Evolutionary conservation across 2,329 filamentous ascomycete species (phyloP).

Genomic region (Cytospora leucostoma): DNA sequence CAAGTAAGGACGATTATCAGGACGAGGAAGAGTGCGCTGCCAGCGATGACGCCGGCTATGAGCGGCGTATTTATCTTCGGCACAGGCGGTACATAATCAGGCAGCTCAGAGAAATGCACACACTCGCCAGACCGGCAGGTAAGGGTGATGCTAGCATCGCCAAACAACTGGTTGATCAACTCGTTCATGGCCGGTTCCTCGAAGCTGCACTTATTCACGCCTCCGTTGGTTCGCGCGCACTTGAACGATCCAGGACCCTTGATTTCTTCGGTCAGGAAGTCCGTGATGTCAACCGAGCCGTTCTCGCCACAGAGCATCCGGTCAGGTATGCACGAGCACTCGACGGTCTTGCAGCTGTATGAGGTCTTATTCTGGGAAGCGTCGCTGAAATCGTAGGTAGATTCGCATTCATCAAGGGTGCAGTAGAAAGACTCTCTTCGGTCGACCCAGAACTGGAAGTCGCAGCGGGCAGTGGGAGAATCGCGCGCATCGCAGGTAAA

Average conservation of each 20-base stretch:
- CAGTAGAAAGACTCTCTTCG: constrained; percentile 96
- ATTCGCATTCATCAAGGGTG: constrained; percentile 78
- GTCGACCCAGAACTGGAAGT: constrained; percentile 99
- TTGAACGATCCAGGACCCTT: constrained; percentile 85
- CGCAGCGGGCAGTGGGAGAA: constrained; percentile 61
- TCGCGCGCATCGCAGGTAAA: constrained; percentile 82
- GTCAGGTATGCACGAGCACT: constrained; percentile 84
- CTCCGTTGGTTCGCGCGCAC: constrained; percentile 67
- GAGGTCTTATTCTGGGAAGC: constrained; percentile 72
- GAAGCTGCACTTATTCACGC: constrained; percentile 72
- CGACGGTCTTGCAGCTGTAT: constrained; percentile 82
- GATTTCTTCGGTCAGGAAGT: constrained; percentile 82
- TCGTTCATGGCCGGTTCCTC: constrained; percentile 91
- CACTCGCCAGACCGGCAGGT: constrained; percentile 87
- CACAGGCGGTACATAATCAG: constrained; percentile 83
- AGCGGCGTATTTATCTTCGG: constrained; percentile 97
- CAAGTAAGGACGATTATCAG: constrained; percentile 79
- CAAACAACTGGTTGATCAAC: constrained; percentile 84
- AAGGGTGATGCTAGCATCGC: constrained; percentile 84
- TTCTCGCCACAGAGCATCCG: constrained; percentile 93
- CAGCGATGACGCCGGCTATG: constrained; percentile 90
- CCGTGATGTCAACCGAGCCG: constrained; percentile 87
- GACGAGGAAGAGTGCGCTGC: constrained; percentile 83
- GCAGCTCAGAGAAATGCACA: constrained; percentile 87
- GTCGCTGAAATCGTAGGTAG: constrained; percentile 67